Evolutionary conservation across 129 eudicot genomes (phyloP).

Genomic region (Apium graveolens): DNA sequence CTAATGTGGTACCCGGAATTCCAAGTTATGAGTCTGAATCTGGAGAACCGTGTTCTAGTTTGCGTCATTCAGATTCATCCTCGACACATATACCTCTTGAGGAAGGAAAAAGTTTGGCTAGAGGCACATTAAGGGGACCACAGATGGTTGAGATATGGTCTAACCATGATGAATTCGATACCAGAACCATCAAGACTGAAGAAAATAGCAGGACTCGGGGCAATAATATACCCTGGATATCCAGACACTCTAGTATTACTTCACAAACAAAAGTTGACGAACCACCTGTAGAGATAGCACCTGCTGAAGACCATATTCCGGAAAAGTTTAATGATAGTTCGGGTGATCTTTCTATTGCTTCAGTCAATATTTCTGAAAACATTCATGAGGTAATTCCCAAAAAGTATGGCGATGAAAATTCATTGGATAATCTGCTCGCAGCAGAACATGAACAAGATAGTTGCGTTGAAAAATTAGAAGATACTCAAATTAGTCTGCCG

Average conservation of each 20-base stretch:
- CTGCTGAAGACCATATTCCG: constrained; percentile 21
- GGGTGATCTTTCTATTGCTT: constrained; percentile 16
- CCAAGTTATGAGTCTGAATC: constrained; percentile 15
- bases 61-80: constrained; percentile 12
- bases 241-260: constrained; percentile 12
- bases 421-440: constrained; percentile 14
- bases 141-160: constrained; percentile 22
- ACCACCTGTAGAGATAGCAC: constrained; percentile 8
- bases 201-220: constrained; percentile 17
- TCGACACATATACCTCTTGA: constrained; percentile 19
- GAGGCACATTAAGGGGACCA: constrained; percentile 22
- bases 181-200: constrained; percentile 9
- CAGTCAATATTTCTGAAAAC: constrained; percentile 13
- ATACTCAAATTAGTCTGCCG: constrained; percentile 14
- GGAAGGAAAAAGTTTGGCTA: constrained; percentile 22
- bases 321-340: constrained; percentile 25
- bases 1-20: constrained; percentile 17
- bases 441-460: constrained; percentile 18
- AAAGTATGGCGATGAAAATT: constrained; percentile 17
- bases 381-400: constrained; percentile 14
- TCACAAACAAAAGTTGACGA: constrained; percentile 27
- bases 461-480: constrained; percentile 19
- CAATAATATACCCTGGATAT: constrained; percentile 21
- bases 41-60: constrained; percentile 16
- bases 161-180: constrained; percentile 14